Evolutionary conservation across 192 early-diverging fungal genomes (phyloP).

Genomic region (Phycomyces blakesleeanus): DNA sequence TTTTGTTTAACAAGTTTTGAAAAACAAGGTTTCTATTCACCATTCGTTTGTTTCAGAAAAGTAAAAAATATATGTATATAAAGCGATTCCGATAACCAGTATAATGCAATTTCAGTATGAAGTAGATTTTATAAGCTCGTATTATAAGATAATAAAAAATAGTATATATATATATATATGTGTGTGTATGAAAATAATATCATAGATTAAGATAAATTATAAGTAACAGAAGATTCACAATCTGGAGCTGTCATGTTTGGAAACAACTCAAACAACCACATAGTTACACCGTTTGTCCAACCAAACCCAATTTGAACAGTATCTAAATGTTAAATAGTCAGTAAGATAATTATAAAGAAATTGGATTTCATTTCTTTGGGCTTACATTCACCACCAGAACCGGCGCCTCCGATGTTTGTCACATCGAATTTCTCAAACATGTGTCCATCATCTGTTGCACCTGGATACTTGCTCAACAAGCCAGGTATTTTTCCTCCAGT

Average conservation of each 20-base stretch:
- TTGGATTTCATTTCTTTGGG: not conserved
- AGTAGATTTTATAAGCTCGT: too few species aligned
- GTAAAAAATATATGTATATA: too few species aligned
- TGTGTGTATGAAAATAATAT: not conserved
- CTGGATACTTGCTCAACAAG: slow-evolving; percentile 36
- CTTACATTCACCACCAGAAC: slow-evolving; percentile 60
- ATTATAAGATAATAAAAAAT: too few species aligned
- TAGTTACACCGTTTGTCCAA: slow-evolving; percentile 71
- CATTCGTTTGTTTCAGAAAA: too few species aligned
- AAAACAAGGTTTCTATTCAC: too few species aligned
- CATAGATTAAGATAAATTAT: not conserved
- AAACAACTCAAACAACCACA: slow-evolving; percentile 56
- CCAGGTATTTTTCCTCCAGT: slow-evolving; percentile 61
- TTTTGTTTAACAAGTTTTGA: too few species aligned
- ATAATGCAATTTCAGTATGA: too few species aligned
- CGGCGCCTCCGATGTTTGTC: slow-evolving; percentile 40
- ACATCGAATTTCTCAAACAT: slow-evolving; percentile 78
- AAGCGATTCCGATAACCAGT: too few species aligned
- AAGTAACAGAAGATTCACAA: slow-evolving; percentile 13
- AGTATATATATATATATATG: not conserved
- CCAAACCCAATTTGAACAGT: slow-evolving; percentile 69
- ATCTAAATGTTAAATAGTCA: slow-evolving; percentile 25
- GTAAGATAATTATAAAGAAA: too few species aligned
- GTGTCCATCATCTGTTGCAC: slow-evolving; percentile 52
- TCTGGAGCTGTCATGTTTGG: slow-evolving; percentile 20